These are phyloP conservation scores for Syncephalastrum sp. DNA, from an alignment of 371 early-diverging fungal species.

Conservation along the genomic window DNA sequence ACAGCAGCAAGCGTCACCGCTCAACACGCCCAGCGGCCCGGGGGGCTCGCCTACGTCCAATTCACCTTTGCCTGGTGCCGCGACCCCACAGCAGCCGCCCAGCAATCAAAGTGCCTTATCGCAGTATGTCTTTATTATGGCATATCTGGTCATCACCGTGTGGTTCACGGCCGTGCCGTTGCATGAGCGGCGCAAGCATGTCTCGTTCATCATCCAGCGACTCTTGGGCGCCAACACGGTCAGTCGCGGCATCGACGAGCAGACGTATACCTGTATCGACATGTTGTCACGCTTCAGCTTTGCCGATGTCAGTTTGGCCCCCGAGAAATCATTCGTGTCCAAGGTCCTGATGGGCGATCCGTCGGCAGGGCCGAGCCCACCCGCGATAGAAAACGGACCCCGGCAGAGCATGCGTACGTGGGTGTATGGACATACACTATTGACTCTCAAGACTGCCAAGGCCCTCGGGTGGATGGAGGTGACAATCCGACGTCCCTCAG, in stretches of 20 bases:
- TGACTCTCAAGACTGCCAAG: constrained; percentile 71
- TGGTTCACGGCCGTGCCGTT: constrained; percentile 84
- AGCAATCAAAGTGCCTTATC: constrained; percentile 48
- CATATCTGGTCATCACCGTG: constrained; percentile 85
- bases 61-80: constrained; percentile 10
- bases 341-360: constrained; percentile 42
- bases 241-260: constrained; percentile 65
- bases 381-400: constrained; percentile 10
- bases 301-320: constrained; percentile 70
- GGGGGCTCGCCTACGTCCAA: constrained; percentile 20
- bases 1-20: constrained; percentile 49
- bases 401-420: constrained; percentile 63
- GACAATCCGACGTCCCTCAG: constrained; percentile 81
- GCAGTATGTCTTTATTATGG: constrained; percentile 85
- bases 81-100: constrained; percentile 13
- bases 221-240: constrained; percentile 57
- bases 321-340: constrained; percentile 42
- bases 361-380: constrained; percentile 2
- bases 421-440: constrained; percentile 82
- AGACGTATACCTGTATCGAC: constrained; percentile 87
- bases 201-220: constrained; percentile 77
- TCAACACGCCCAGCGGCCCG: constrained; percentile 1
- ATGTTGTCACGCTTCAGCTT: constrained; percentile 87
- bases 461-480: constrained; percentile 78
- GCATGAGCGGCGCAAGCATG: constrained; percentile 75